Evolutionary conservation across 1,284 basidiomycete genomes (phyloP), one percentile per base, ranked within the genome.

Genomic region (Exsudoporus floridanus): DNA sequence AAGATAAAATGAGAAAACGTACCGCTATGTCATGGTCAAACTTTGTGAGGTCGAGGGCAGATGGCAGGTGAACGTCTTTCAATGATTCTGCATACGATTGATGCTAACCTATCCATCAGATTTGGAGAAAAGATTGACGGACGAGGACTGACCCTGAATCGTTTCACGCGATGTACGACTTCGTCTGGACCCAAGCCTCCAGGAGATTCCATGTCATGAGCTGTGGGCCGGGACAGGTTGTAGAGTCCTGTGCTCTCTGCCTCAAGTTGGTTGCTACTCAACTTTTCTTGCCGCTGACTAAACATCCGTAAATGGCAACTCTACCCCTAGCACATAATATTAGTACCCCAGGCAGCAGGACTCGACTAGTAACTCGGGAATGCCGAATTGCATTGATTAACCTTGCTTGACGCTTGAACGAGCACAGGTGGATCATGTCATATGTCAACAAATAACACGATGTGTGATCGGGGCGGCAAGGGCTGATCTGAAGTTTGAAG

Each of bases 51-150:
- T 75, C 72, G 44, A 88, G 76, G 4, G 82, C 77, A 12, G 87
- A 83, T 4, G 85, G 84, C 1, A 88, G 70, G 63, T 91, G 90
- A 2, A 92, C 85, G 8, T 80, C 75, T 66, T 85, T 88, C 28
- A 92, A 64, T 1, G 77, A 76, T 55, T 81, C 73, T 55, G 81
- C 77, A 62, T 91, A 86, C 0, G 89, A 90, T 72, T 89, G 83
- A 65, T 89, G 77, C 88, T 90, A 59, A 12, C 12, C 10, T 7
- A 16, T 45, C 4, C 10, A 33, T 50, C 33, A 56, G 46, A 18
- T 0, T 2, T 16, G 23, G 14, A 14, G 7, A 33, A 35, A 30
- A 37, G 4, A 38, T 10, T 12, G 5, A 43, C 3, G 3, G n/a
- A 40, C 7, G 10, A 21, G 12, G 4, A 60, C 60, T 0, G 39